phyloP scores from a whole-genome alignment of 306 rosid genomes.

The Vigna radiata region DNA sequence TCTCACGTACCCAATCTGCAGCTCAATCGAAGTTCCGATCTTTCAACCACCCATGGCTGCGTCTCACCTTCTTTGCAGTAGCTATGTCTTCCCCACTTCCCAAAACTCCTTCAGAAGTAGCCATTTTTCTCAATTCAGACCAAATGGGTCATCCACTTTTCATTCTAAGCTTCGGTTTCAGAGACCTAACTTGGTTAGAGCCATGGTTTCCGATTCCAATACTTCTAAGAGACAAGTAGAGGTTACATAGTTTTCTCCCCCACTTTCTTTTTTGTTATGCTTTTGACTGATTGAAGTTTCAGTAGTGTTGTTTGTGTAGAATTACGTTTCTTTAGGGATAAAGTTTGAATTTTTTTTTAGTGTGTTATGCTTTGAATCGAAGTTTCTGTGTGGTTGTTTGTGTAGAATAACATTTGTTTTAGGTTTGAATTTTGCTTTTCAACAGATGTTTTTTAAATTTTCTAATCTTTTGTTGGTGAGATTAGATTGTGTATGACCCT shows the following conservation, averaged over 20 bases:
- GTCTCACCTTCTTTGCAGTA: constrained; percentile 60
- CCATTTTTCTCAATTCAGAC: constrained; percentile 43
- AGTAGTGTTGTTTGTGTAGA: constrained; percentile 32
- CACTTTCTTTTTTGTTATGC: neutral
- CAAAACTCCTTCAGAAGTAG: constrained; percentile 45
- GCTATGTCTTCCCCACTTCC: constrained; percentile 53
- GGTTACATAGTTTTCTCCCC: constrained; percentile 52
- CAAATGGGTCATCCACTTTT: constrained; percentile 55
- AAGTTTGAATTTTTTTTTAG: neutral
- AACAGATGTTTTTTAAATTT: neutral
- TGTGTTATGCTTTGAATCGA: constrained; percentile 21
- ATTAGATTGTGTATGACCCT: constrained; percentile 78
- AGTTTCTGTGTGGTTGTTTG: constrained; percentile 37
- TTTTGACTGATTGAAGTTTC: constrained; percentile 38
- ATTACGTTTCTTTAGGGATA: neutral
- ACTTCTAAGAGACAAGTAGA: constrained; percentile 65
- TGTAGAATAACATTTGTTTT: constrained; percentile 24
- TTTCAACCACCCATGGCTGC: constrained; percentile 65
- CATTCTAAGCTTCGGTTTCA: constrained; percentile 50
- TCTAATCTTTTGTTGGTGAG: constrained; percentile 44
- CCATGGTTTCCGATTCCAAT: constrained; percentile 63
- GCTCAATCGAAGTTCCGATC: constrained; percentile 20
- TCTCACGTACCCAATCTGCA: constrained; percentile 12
- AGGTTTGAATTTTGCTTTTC: neutral
- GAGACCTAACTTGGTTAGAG: constrained; percentile 48